Percentiles rank a stretch among this genome's conserved stretches.
Evolutionary conservation across 768 basidiomycete species (phyloP).

Genomic region (Trametopsis cervina): DNA sequence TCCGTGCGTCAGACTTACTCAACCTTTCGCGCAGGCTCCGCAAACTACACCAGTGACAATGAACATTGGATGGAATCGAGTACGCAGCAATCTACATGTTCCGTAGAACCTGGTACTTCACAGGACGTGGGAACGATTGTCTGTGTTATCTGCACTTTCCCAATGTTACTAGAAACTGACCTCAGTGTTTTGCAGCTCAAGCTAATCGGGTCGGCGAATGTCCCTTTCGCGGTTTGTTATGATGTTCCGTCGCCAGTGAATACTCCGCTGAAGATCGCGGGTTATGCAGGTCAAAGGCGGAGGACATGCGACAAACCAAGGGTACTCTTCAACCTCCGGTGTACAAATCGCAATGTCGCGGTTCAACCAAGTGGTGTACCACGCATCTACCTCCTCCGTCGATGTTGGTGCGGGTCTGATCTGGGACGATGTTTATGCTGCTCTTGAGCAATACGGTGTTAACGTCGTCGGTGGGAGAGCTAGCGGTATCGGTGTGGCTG

Average conservation of each 20-base stretch:
- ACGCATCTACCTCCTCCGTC: slow-evolving; percentile 13
- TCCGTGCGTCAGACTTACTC: background rate
- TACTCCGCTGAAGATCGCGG: background rate
- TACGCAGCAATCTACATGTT: slow-evolving; percentile 37
- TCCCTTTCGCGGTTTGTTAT: slow-evolving; percentile 46
- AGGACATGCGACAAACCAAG: slow-evolving; percentile 26
- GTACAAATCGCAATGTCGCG: slow-evolving; percentile 27
- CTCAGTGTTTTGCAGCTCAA: slow-evolving; percentile 32
- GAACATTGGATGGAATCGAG: slow-evolving; percentile 47
- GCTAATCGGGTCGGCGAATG: slow-evolving; percentile 35
- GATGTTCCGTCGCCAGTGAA: background rate
- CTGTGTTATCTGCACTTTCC: background rate
- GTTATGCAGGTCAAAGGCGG: slow-evolving; percentile 28
- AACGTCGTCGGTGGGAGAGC: slow-evolving; percentile 55
- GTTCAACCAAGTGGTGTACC: slow-evolving; percentile 21
- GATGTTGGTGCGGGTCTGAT: slow-evolving; percentile 34
- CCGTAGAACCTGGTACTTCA: slow-evolving; percentile 49
- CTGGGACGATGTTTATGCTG: slow-evolving; percentile 62
- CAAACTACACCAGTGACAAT: slow-evolving; percentile 35
- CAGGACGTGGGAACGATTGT: slow-evolving; percentile 47
- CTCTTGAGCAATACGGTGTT: slow-evolving; percentile 39
- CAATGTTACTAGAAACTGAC: background rate
- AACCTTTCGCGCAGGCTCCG: background rate
- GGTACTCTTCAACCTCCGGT: slow-evolving; percentile 30
- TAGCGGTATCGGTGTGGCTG: slow-evolving; percentile 32